Conservation (phyloP, 2,329 filamentous ascomycete species). For the Venturia oleaginea region DNA sequence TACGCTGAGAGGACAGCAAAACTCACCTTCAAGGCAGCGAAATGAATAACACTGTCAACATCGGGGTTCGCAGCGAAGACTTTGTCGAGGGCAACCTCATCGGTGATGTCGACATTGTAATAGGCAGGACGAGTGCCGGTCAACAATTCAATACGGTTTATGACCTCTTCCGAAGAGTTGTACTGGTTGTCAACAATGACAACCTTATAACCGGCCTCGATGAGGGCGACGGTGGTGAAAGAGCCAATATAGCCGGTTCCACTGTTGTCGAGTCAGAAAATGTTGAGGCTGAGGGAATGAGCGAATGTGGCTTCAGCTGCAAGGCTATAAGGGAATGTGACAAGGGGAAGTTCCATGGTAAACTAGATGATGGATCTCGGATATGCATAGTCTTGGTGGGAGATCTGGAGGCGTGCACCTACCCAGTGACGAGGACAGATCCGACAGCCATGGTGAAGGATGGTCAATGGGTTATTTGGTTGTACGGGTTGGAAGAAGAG, state of each 20-base stretch:
- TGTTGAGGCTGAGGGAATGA: too few species aligned
- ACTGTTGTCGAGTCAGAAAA: constrained; percentile 40
- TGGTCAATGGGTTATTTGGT: background rate
- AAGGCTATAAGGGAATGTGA: constrained; percentile 19
- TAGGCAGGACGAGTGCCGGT: constrained; percentile 79
- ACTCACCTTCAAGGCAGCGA: constrained; percentile 85
- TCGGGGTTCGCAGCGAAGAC: constrained; percentile 83
- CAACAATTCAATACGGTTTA: constrained; percentile 94
- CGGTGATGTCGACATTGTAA: constrained; percentile 78
- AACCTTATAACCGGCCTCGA: constrained; percentile 91
- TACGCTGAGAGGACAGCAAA: background rate
- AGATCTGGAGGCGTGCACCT: constrained; percentile 28
- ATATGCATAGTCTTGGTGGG: background rate
- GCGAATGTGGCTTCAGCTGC: constrained; percentile 11
- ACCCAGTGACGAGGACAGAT: constrained; percentile 90
- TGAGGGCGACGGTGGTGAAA: constrained; percentile 85
- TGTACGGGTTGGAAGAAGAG: background rate
- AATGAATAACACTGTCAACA: constrained; percentile 98
- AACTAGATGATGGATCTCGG: constrained; percentile 10
- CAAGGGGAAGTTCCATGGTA: background rate
- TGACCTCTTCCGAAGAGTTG: constrained; percentile 85
- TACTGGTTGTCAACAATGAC: constrained; percentile 94
- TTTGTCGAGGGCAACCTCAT: constrained; percentile 72
- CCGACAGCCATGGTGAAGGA: constrained; percentile 58
- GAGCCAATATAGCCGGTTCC: constrained; percentile 99